Conservation (phyloP, 257 asterid genomes). For the Solanum etuberosum region DNA sequence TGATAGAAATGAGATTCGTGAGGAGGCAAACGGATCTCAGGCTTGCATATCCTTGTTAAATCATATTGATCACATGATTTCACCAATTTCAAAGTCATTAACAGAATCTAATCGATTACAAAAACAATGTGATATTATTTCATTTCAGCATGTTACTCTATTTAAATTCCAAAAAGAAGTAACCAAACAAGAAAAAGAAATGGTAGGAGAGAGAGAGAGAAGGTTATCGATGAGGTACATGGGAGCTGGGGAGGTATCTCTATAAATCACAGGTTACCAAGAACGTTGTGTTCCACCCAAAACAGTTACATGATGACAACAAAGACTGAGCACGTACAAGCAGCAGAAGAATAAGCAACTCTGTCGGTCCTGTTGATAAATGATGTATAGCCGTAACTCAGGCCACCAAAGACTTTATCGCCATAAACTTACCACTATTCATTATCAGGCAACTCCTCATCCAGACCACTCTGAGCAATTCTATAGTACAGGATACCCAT, state of each 20-base stretch:
- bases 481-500: constrained; percentile 89
- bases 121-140: not conserved
- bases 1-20: not conserved
- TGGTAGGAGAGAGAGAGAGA: not conserved
- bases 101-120: not conserved
- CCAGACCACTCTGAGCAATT: constrained; percentile 61
- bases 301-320: not conserved
- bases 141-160: not conserved
- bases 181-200: not conserved
- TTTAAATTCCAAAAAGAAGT: not conserved
- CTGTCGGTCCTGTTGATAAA: not conserved
- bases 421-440: constrained; percentile 27
- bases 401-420: not conserved
- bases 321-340: not conserved
- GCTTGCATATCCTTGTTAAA: not conserved
- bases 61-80: not conserved
- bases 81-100: not conserved
- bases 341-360: not conserved
- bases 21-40: not conserved
- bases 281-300: not conserved
- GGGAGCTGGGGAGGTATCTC: not conserved
- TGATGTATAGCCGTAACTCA: not conserved
- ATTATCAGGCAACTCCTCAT: constrained; percentile 40
- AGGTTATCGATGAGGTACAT: not conserved
- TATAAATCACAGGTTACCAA: constrained; percentile 1